Percentiles rank a stretch among this genome's conserved stretches.
Conservation (phyloP, 768 basidiomycete species). For the Lyophyllum atratum region DNA sequence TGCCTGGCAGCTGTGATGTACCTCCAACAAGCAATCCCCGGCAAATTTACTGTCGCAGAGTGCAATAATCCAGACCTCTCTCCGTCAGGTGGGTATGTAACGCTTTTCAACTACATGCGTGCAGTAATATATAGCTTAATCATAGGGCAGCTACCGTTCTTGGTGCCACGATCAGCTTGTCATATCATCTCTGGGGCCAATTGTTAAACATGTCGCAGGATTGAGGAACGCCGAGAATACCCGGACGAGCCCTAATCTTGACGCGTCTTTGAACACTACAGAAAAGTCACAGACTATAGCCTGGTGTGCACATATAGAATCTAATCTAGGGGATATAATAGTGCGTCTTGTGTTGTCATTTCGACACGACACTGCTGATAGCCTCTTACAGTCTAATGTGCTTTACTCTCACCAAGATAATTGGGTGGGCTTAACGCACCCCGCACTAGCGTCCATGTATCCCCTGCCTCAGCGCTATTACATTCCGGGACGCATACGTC, state of each 20-base stretch:
- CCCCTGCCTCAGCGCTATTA: constrained; percentile 75
- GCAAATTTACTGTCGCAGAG: constrained; percentile 62
- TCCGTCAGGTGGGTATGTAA: constrained; percentile 63
- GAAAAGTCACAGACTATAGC: constrained; percentile 61
- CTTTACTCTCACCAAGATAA: constrained; percentile 66
- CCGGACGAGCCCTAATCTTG: constrained; percentile 40
- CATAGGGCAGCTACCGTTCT: constrained; percentile 73
- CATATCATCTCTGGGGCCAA: constrained; percentile 56
- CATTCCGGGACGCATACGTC: constrained; percentile 63
- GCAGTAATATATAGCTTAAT: background rate
- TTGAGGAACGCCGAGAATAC: constrained; percentile 36
- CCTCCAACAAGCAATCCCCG: constrained; percentile 69
- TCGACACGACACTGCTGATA: background rate
- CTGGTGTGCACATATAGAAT: constrained; percentile 66
- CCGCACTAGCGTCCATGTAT: constrained; percentile 55
- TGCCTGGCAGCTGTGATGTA: constrained; percentile 68
- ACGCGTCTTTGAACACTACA: constrained; percentile 42
- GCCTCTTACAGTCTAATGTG: constrained; percentile 53
- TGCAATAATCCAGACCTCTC: constrained; percentile 72
- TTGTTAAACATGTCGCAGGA: constrained; percentile 65
- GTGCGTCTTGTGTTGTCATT: constrained; percentile 43
- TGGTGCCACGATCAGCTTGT: constrained; percentile 57
- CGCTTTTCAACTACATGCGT: constrained; percentile 3
- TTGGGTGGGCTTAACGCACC: constrained; percentile 58
- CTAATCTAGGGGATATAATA: constrained; percentile 68